Evolutionary conservation across 2,329 filamentous ascomycete species (phyloP), one percentile per base, ranked within the genome.

Genomic region (Trichoderma arundinaceum): DNA sequence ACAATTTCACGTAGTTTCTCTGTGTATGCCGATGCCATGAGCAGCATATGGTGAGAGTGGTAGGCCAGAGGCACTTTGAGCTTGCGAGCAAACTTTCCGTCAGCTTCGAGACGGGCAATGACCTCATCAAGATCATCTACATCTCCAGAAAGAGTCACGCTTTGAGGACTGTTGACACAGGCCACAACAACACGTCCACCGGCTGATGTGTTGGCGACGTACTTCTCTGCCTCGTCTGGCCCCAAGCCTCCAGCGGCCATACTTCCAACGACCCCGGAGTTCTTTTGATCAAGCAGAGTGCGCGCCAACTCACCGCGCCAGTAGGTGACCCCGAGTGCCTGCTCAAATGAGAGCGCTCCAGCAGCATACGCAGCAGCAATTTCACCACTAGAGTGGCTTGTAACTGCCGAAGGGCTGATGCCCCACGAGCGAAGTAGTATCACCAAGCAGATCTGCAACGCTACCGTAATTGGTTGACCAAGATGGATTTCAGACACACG

Each of bases 41-140:
- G 53, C 12, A 53, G 17, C 82, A 84, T 84, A 68, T 84, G 82
- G 1, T 75, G 76, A 0, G 82, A 84, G 71, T 84, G 82, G 58
- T 84, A 84, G 0, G 82, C 82, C 0, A 76, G 81, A 51, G 83
- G 80, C 0, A 84, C 77, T 1, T 70, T 68, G 7, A 84, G 71
- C 0, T 74, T 10, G 1, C 78, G 72, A 0, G 75, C 74, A 56
- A 80, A 80, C 56, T 70, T 77, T 1, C 71, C 51, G 2, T 64
- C 60, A 5, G 62, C 68, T 5, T 72, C 66, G 1, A 74, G 44
- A 1, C 72, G 15, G 1, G 57, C 61, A 51, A 71, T 69, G 0
- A 72, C 67, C 9, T 74, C 62, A 0, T 69, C 52, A 9, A 78
- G 69, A 0, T 72, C 72, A 1, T 71, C 69, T 0, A 38, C 53